Conservation (phyloP, 2,329 filamentous ascomycete genomes). For the Alternaria ventricosa region DNA sequence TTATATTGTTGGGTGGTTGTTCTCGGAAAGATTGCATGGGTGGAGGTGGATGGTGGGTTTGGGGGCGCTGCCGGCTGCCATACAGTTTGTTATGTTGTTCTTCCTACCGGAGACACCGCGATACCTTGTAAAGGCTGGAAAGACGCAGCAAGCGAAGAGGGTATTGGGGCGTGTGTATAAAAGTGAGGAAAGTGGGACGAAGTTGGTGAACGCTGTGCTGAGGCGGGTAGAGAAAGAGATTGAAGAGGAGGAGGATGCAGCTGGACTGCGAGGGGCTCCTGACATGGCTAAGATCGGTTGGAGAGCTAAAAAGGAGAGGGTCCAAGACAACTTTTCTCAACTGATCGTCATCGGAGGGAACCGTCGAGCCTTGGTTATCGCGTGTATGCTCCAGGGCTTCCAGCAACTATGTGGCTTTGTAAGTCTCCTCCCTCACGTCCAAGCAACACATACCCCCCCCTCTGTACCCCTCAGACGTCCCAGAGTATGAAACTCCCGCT, state of each 20-base stretch:
- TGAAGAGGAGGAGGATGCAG: slow-evolving; percentile 67
- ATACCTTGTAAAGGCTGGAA: slow-evolving; percentile 76
- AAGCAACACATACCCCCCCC: background rate
- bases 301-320: slow-evolving; percentile 52
- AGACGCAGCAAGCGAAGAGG: slow-evolving; percentile 65
- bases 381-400: slow-evolving; percentile 83
- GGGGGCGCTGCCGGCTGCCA: slow-evolving; percentile 75
- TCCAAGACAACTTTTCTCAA: slow-evolving; percentile 63
- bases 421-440: slow-evolving; percentile 14
- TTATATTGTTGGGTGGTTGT: slow-evolving; percentile 81
- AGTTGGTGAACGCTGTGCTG: slow-evolving; percentile 66
- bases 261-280: slow-evolving; percentile 45
- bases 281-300: slow-evolving; percentile 37
- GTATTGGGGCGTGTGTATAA: slow-evolving; percentile 72
- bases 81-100: slow-evolving; percentile 73
- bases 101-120: slow-evolving; percentile 87
- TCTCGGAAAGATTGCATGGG: slow-evolving; percentile 63
- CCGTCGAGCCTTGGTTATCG: slow-evolving; percentile 78
- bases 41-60: slow-evolving; percentile 95
- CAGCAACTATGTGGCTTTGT: slow-evolving; percentile 79
- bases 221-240: slow-evolving; percentile 77
- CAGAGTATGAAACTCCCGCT: background rate
- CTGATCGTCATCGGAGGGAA: slow-evolving; percentile 57
- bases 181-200: slow-evolving; percentile 28
- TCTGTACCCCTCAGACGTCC: background rate